Percentiles rank a stretch among this genome's conserved stretches.
Conservation (phyloP, 2,329 filamentous ascomycete species). For the Didymellaceae sp. region DNA sequence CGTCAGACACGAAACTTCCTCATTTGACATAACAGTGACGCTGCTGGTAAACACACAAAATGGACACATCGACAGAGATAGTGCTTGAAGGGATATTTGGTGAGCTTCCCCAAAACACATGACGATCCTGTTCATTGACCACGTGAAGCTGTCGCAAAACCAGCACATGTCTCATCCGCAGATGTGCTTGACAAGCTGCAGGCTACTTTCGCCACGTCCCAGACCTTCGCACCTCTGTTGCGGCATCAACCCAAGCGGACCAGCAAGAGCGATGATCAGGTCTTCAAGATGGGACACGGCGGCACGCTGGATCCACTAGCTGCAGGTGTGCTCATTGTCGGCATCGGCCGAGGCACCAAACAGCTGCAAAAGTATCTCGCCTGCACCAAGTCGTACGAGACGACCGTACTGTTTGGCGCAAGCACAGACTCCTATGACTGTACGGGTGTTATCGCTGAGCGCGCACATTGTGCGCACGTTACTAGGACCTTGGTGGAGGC, state of each 20-base stretch:
- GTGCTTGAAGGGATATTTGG: slow-evolving; percentile 36
- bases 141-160: slow-evolving; percentile 31
- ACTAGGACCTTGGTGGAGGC: slow-evolving; percentile 26
- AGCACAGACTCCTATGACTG: slow-evolving; percentile 41
- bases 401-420: slow-evolving; percentile 36
- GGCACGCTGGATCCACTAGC: slow-evolving; percentile 42
- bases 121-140: not conserved
- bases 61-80: not conserved
- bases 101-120: not conserved
- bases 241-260: slow-evolving; percentile 27
- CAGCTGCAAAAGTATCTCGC: slow-evolving; percentile 33
- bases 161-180: slow-evolving; percentile 31
- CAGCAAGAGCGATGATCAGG: slow-evolving; percentile 28
- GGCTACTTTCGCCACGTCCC: slow-evolving; percentile 25
- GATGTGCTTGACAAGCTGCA: slow-evolving; percentile 34
- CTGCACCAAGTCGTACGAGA: slow-evolving; percentile 41
- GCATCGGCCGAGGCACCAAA: slow-evolving; percentile 41
- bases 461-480: slow-evolving; percentile 24
- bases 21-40: not conserved
- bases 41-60: not conserved
- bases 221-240: slow-evolving; percentile 25
- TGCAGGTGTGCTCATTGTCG: slow-evolving; percentile 39
- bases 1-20: slow-evolving; percentile 2
- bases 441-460: slow-evolving; percentile 26
- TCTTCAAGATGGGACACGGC: slow-evolving; percentile 41